Base-by-base conservation (phyloP, 257 asterid species). In the Datura wrightii region DNA sequence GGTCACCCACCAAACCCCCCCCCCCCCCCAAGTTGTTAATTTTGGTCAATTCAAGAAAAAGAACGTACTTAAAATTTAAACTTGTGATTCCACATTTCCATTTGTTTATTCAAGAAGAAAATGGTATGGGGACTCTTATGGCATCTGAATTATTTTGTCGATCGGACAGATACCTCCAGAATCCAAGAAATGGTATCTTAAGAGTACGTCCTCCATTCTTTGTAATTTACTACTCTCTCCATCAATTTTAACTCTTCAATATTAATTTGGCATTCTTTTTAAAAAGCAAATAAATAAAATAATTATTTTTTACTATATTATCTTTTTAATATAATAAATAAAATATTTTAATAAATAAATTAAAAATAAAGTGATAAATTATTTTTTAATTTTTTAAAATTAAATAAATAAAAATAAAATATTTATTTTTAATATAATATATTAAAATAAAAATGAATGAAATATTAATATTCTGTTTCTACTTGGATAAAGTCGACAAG, bases 171-270 rank as follows among this genome's bases (percentile, higher is more conserved):
- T 18, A 15, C 84, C 72, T 14, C 58, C 44, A 41, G 86, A 82
- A 86, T 83, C 89, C 87, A 84, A 88, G 67, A 88, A 87, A 80
- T 59, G 83, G 89, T 71, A 70, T 86, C 85, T 79, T 44, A 5
- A 34, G 42, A 24, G 31, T 24, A 24, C 39, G 0, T 15, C 34
- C 13, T 59, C 13, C 67, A 70, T 74, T 48, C 60, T 74, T 11
- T 60, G 11, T 44, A 5, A 19, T 48, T 74, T 72, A 2, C 53
- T 70, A 41, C 19, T 24, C 31, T 24, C 31, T 24, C 31, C 31
- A 1, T 24, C 31, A 24, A 0, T 24, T 24, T 24, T 24, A 24
- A 24, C 31, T 24, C 31, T 24, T 24, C n/a, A 24, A 24, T 24
- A 24, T 24, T 24, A 24, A 24, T 24, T 24, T 24, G 31, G 31